Evolutionary conservation across 2,329 filamentous ascomycete genomes (phyloP), one percentile per base, ranked within the genome.

Genomic region (Penicillium olsonii): DNA sequence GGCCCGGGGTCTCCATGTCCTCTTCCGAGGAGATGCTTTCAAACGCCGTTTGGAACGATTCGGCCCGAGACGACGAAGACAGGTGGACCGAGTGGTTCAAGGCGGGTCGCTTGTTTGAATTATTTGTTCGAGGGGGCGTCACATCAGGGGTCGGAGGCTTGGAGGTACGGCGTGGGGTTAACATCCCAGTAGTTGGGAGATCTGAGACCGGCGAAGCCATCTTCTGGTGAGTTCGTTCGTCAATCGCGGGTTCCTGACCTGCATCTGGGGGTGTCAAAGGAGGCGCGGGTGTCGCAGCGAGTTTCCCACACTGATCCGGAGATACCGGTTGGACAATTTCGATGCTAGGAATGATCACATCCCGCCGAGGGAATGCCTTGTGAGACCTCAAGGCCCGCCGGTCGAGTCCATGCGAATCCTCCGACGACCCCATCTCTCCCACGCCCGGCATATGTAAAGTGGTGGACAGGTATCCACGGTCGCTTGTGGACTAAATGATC

Each of bases 91-190:
- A 78, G 55, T 84, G 79, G 54, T 69, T 70, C 37, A 76, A 62
- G 15, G 68, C 65, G 15, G 79, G 59, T 46, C 63, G 67, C 48
- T 61, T 56, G 5, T 58, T 57, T n/a, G 67, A 62, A 19, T 62
- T 56, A 19, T 62, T 56, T 26, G 63, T 57, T 50, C 83, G 80
- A 29, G 87, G 87, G 44, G 87, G 88, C 14, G 87, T 91, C 38
- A 87, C 81, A 69, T 90, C 87, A 27, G 87, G 88, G 3, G 87
- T 91, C 26, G 86, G 87, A 14, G 85, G 85, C 60, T 84, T 88
- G 62, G 80, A 79, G 56, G 85, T 82, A 56, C 83, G 82, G 22
- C 83, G 79, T 42, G 85, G 84, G 5, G 85, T 88, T 46, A 75
- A 74, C 31, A 59, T 60, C 24, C 59, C 59, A 18, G 58, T 49